Evolutionary conservation across 805 yeast genomes (phyloP), one percentile per base, ranked within the genome.

Genomic region (Lipomyces japonicus): DNA sequence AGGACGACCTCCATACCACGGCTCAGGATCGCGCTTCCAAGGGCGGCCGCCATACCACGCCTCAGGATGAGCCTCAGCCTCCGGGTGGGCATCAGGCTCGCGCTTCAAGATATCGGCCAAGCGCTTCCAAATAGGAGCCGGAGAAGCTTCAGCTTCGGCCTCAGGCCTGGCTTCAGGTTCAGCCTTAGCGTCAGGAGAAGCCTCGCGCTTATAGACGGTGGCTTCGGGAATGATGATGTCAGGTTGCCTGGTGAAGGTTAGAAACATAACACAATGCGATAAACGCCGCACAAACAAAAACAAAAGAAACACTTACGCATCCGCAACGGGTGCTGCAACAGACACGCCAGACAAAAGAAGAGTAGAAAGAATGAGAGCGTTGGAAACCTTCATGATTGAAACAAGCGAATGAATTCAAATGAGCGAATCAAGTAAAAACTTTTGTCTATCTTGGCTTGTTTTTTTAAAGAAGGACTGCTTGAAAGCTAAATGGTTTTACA

Each of bases 31-130:
- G 9, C 55, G 55, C 12, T 42, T 46, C 39, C 36, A 36, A 5
- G 55, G 55, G 23, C 46, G 35, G 7, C 46, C 45, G 5, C 49
- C 49, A 21, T 23, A 36, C 39, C 19, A n/a, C 10, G 46, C 40
- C 3, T 39, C 28, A 21, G 39, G 39, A 7, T 35, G 7, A 7
- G 39, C 39, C 42, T 39, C 42, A n/a, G n/a, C n/a, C n/a, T n/a
- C n/a, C n/a, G n/a, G n/a, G n/a, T n/a, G n/a, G 1, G 53, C 50
- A 14, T 40, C 47, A 19, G 47, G 34, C 18, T 44, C 47, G 1
- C 47, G 47, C 22, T 38, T 38, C 37, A 28, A 28, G 12, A 28
- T 12, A 12, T 28, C 31, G 12, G 31, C 31, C 10, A 28, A 7
- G 7, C 31, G 31, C 31, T 28, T 28, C 31, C 31, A 28, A 12